Evolutionary conservation across 306 rosid species (phyloP).

Genomic region (Senna tora): DNA sequence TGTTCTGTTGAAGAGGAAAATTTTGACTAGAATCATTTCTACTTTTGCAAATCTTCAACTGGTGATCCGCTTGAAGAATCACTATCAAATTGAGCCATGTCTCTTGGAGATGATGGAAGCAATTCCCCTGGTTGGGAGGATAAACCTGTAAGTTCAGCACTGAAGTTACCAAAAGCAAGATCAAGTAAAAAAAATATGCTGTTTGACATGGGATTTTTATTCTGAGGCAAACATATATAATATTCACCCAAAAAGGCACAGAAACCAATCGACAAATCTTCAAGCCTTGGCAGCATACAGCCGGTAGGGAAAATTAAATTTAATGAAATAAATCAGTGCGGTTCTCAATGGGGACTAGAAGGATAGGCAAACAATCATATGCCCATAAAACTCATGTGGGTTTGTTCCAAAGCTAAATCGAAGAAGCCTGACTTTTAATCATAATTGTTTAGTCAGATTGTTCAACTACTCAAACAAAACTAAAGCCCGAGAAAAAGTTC

Average conservation of each 20-base stretch:
- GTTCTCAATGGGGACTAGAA: not conserved
- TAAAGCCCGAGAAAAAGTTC: not conserved
- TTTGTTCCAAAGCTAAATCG: not conserved
- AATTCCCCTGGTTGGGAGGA: slow-evolving; percentile 59
- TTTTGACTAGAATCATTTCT: slow-evolving; percentile 7
- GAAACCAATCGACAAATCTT: not conserved
- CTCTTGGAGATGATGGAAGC: slow-evolving; percentile 65
- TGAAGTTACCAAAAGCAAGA: slow-evolving; percentile 10
- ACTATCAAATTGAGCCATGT: slow-evolving; percentile 54
- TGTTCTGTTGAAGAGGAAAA: slow-evolving; percentile 25
- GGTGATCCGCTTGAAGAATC: slow-evolving; percentile 84
- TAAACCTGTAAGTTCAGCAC: slow-evolving; percentile 53
- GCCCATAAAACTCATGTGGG: not conserved
- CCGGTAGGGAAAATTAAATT: not conserved
- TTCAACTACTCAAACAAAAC: not conserved
- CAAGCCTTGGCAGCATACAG: not conserved
- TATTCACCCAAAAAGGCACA: slow-evolving; percentile 16
- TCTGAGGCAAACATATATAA: slow-evolving; percentile 1
- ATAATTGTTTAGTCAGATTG: slow-evolving; percentile 1
- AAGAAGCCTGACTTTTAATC: slow-evolving; percentile 8
- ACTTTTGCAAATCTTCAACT: slow-evolving; percentile 59
- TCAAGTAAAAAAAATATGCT: slow-evolving; percentile 19
- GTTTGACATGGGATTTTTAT: slow-evolving; percentile 5
- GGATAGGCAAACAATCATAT: not conserved
- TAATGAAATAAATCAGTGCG: not conserved